Evolutionary conservation across 768 basidiomycete species (phyloP), one percentile per base, ranked within the genome.

Genomic region (Pleurotus tuber-regium): DNA sequence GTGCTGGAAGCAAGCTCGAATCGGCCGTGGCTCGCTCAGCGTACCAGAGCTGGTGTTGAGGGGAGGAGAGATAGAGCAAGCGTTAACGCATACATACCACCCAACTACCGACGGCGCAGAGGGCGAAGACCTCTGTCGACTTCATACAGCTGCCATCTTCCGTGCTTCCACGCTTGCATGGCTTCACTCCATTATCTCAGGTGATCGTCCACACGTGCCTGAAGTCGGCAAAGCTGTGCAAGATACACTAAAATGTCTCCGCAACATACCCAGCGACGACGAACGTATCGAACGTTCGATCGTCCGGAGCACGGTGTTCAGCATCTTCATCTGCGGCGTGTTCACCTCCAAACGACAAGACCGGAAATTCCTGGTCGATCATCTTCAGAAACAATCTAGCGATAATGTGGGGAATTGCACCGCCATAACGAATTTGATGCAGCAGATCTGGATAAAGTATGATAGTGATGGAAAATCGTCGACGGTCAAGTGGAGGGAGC

Each of bases 231-330:
- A 70, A 2, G 75, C 74, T 12, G 79, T 89, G 24, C 51, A 71
- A 14, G 78, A 84, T 18, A 80, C 79, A 38, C 74, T 87, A 63
- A 54, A 59, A 3, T 73, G 76, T 54, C 68, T 86, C 51, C 64
- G 56, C 58, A 58, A 53, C 12, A 72, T 76, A 53, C 72, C 67
- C n/a, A 31, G n/a, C 26, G 63, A 59, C 43, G 61, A 25, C 56
- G 19, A 23, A 39, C 24, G 43, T 36, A 35, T 69, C 75, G 41
- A 48, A n/a, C 74, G 76, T 36, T 73, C 78, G 11, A 84, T 91
- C 23, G 77, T 89, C 51, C 75, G 88, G 31, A 88, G 84, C 67
- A 89, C 88, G 23, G 87, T 91, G 58, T 89, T 91, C 59, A 79
- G 80, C 39, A 82, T 89, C 53, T 89, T 84, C 60, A 77, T 92